These are phyloP conservation scores for Trichoderma sp. DNA, from an alignment of 2,329 filamentous ascomycete species.

Conservation along the genomic window DNA sequence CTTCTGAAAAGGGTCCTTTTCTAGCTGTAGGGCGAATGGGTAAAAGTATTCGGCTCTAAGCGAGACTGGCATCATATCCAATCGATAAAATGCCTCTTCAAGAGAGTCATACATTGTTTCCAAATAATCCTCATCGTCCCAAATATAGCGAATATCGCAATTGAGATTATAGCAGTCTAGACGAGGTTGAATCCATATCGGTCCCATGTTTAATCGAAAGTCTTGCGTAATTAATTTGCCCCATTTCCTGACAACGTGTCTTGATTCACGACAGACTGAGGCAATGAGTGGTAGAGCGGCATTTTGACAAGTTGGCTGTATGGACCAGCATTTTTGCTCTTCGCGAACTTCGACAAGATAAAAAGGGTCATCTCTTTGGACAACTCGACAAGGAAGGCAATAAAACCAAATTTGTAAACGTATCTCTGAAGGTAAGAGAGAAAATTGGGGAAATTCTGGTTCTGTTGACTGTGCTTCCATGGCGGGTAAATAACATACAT, in stretches of 20 bases:
- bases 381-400: neutral
- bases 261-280: neutral
- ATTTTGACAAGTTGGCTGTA: neutral
- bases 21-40: neutral
- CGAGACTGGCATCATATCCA: neutral
- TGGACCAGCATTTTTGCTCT: neutral
- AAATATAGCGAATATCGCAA: neutral
- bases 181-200: neutral
- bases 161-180: neutral
- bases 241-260: neutral
- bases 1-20: neutral
- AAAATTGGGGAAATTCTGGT: neutral
- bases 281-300: neutral
- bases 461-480: neutral
- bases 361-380: neutral
- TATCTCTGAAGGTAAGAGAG: neutral
- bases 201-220: neutral
- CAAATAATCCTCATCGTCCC: neutral
- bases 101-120: neutral
- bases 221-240: neutral
- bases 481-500: neutral
- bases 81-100: neutral
- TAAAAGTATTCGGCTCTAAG: neutral
- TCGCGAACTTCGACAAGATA: neutral
- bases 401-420: neutral